Evolutionary conservation across 2,329 filamentous ascomycete genomes (phyloP).

Genomic region (Cephalotrichum gorgonifer): DNA sequence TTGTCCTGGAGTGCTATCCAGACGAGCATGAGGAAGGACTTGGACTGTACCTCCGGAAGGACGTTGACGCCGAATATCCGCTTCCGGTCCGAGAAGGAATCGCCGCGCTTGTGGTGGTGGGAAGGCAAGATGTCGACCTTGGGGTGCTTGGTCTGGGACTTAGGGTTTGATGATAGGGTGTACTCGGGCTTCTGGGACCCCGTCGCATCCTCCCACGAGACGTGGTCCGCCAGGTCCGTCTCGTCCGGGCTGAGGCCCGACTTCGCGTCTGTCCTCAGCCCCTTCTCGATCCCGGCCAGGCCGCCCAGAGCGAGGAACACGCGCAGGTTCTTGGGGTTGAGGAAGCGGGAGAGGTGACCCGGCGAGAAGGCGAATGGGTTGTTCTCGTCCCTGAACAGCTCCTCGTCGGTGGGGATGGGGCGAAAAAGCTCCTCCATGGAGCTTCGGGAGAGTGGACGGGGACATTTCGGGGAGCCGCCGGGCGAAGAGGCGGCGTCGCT

Average conservation of each 20-base stretch:
- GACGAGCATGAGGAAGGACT: constrained; percentile 48
- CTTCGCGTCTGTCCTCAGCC: constrained; percentile 53
- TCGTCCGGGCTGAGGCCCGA: constrained; percentile 64
- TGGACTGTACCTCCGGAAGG: constrained; percentile 53
- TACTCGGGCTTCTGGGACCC: background rate
- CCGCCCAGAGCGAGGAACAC: constrained; percentile 70
- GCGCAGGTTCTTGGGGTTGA: constrained; percentile 67
- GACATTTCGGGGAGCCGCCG: background rate
- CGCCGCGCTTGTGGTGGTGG: constrained; percentile 4
- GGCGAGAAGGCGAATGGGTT: constrained; percentile 66
- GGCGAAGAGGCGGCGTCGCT: background rate
- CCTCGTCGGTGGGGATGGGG: constrained; percentile 62
- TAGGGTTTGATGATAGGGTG: background rate
- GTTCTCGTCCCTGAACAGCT: constrained; percentile 54
- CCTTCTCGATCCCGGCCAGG: constrained; percentile 60
- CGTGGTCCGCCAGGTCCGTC: constrained; percentile 44
- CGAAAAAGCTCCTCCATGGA: constrained; percentile 44
- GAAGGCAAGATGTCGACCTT: background rate
- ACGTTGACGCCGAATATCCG: constrained; percentile 49
- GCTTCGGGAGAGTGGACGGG: constrained; percentile 5
- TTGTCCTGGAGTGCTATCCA: constrained; percentile 62
- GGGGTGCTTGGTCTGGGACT: background rate
- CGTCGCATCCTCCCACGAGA: constrained; percentile 56
- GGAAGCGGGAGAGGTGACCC: constrained; percentile 63
- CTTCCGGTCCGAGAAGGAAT: constrained; percentile 35